phyloP scores from a whole-genome alignment of 2,329 filamentous ascomycete species.

The Paecilomyces sp. region DNA sequence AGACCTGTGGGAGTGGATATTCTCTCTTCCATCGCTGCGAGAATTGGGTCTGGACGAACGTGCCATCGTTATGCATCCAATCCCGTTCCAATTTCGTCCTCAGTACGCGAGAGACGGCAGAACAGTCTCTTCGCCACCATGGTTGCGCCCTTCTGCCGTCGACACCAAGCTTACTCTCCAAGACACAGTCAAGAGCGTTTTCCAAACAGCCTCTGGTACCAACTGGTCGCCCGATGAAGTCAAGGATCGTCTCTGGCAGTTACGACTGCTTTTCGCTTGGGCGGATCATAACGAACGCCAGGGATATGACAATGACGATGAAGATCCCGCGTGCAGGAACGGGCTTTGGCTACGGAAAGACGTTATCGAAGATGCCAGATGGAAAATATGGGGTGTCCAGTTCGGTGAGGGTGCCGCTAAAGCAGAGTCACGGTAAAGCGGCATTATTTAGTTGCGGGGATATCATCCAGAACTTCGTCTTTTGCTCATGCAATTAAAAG shows the following conservation, averaged over 20 bases:
- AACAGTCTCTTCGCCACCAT: conserved; percentile 38
- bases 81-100: conserved; percentile 22
- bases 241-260: conserved; percentile 53
- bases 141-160: conserved; percentile 54
- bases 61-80: conserved; percentile 51
- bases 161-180: conserved; percentile 67
- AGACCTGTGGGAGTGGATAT: conserved; percentile 65
- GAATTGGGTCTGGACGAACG: conserved; percentile 59
- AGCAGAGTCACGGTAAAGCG: not conserved
- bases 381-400: conserved; percentile 37
- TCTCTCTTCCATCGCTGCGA: conserved; percentile 52
- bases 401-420: conserved; percentile 12
- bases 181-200: conserved; percentile 30
- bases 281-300: conserved; percentile 38
- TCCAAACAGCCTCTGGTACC: conserved; percentile 22
- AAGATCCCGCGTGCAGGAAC: conserved; percentile 7
- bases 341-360: conserved; percentile 33
- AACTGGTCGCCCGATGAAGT: conserved; percentile 37
- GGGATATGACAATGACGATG: conserved; percentile 6
- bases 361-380: conserved; percentile 33
- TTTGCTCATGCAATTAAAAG: not conserved
- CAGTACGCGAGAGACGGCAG: conserved; percentile 34
- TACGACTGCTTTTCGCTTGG: conserved; percentile 60
- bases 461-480: not conserved
- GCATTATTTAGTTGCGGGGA: not conserved